These are phyloP conservation scores for Pseudocercospora eumusae DNA, from an alignment of 2,329 filamentous ascomycete species.

Conservation along the genomic window DNA sequence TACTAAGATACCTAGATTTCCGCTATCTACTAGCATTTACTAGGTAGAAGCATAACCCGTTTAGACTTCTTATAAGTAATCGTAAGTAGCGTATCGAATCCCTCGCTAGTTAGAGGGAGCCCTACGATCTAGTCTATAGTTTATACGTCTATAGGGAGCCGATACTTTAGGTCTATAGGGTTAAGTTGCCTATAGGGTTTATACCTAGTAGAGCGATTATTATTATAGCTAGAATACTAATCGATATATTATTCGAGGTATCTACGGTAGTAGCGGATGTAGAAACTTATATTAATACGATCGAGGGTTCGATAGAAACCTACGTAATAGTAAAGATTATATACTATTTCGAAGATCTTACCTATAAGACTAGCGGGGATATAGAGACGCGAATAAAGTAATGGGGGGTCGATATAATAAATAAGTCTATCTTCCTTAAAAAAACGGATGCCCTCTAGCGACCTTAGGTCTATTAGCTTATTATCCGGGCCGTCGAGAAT, in stretches of 20 bases:
- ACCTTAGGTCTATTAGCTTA: background rate
- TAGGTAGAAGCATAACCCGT: background rate
- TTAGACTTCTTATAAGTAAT: constrained; percentile 1
- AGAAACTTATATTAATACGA: background rate
- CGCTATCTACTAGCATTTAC: background rate
- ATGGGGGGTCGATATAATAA: background rate
- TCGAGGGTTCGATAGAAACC: background rate
- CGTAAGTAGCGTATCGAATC: constrained; percentile 5
- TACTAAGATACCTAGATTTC: background rate
- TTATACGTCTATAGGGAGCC: constrained; percentile 7
- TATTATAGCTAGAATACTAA: background rate
- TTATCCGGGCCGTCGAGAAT: background rate
- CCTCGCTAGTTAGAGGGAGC: background rate
- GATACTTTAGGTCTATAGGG: constrained; percentile 2
- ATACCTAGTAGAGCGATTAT: background rate
- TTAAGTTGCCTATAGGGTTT: background rate
- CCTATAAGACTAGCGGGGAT: background rate
- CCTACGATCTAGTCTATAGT: background rate
- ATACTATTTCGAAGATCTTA: background rate
- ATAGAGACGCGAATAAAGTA: background rate
- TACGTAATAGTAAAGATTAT: background rate
- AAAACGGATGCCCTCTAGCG: background rate
- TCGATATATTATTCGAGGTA: constrained; percentile 4
- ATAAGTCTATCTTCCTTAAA: background rate
- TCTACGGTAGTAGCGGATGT: background rate